These are phyloP conservation scores for Fusarium albosuccineum DNA, from an alignment of 2,329 filamentous ascomycete species.

Conservation along the genomic window DNA sequence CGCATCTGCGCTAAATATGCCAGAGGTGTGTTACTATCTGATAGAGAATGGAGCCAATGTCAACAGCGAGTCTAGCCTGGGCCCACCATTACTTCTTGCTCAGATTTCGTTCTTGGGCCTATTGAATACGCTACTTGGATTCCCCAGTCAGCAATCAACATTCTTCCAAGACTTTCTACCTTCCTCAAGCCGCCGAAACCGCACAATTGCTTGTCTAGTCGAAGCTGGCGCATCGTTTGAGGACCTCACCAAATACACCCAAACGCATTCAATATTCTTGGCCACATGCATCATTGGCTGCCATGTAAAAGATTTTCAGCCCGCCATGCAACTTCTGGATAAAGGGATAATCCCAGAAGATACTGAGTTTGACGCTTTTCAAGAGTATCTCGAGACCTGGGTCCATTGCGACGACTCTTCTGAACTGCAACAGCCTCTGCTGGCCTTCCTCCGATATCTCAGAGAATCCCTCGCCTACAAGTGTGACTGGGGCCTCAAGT, in stretches of 20 bases:
- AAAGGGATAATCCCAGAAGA: neutral
- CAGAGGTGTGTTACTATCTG: conserved; percentile 19
- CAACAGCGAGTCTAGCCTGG: neutral
- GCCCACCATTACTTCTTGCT: neutral
- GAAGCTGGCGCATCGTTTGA: neutral
- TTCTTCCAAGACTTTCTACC: neutral
- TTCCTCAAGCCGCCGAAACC: neutral
- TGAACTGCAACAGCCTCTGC: neutral
- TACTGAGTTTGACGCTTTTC: neutral
- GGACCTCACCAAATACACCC: neutral
- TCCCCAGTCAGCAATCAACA: neutral
- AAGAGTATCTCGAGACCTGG: neutral
- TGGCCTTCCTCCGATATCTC: neutral
- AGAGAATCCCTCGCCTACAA: neutral
- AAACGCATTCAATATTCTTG: neutral
- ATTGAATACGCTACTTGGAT: neutral
- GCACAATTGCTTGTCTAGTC: neutral
- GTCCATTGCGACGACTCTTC: neutral
- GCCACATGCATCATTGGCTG: neutral
- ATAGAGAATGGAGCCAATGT: neutral
- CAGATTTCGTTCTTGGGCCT: neutral
- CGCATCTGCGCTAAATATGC: conserved; percentile 20
- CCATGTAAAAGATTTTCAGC: neutral
- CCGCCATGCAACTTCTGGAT: neutral
- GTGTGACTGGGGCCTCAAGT: neutral